Percentiles rank a stretch among this genome's conserved stretches.
phyloP scores from a whole-genome alignment of 2,329 filamentous ascomycete genomes.

The Fusarium tricinctum region DNA sequence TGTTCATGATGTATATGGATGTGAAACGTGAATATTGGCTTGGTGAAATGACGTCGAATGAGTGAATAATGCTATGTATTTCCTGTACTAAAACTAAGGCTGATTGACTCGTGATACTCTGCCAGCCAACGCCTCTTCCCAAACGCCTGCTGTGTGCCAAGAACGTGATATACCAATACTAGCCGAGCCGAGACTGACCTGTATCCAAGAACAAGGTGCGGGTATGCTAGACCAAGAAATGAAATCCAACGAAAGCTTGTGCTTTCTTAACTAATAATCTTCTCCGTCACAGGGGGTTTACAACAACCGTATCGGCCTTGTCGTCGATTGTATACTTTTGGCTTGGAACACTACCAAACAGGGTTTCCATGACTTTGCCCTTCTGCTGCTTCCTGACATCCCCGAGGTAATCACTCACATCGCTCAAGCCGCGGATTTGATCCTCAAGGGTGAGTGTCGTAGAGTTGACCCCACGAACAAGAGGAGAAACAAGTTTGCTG shows the following conservation, averaged over 20 bases:
- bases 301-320: constrained; percentile 38
- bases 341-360: constrained; percentile 70
- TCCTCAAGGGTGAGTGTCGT: constrained; percentile 83
- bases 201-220: background rate
- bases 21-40: background rate
- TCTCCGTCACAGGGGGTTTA: constrained; percentile 30
- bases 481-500: constrained; percentile 84
- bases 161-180: constrained; percentile 4
- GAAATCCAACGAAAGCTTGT: background rate
- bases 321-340: constrained; percentile 54
- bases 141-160: constrained; percentile 21
- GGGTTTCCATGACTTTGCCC: constrained; percentile 82
- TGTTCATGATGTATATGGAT: background rate
- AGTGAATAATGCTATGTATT: constrained; percentile 5
- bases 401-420: constrained; percentile 83
- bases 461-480: constrained; percentile 78
- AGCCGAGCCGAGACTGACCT: background rate
- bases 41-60: background rate
- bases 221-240: background rate
- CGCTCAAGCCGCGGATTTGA: constrained; percentile 86
- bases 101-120: constrained; percentile 13
- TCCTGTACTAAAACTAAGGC: constrained; percentile 17
- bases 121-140: constrained; percentile 18
- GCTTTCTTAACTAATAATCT: background rate
- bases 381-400: constrained; percentile 84